A percentile compares a stretch with the other conserved stretches of the same genome.
These are phyloP conservation scores for Myxozyma sirexii DNA, from an alignment of 805 yeast species.

Conservation along the genomic window DNA sequence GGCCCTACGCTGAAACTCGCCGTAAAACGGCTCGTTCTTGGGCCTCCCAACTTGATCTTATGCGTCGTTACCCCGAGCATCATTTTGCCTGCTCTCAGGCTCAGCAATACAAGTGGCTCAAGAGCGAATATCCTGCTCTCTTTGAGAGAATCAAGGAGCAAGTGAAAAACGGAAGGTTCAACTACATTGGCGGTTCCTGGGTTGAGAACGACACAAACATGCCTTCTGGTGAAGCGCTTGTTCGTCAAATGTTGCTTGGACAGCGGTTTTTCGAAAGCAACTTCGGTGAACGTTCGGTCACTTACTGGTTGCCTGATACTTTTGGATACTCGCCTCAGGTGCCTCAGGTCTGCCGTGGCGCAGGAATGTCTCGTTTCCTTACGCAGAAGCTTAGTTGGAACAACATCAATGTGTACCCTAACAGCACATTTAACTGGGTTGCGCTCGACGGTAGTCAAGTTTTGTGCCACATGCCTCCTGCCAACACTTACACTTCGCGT, in stretches of 20 bases:
- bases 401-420: constrained; percentile 87
- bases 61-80: constrained; percentile 89
- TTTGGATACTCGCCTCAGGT: constrained; percentile 95
- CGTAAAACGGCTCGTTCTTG: constrained; percentile 92
- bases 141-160: constrained; percentile 61
- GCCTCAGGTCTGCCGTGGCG: constrained; percentile 88
- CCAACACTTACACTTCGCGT: constrained; percentile 89
- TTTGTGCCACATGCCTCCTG: constrained; percentile 97
- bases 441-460: constrained; percentile 89
- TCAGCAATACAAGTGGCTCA: constrained; percentile 93
- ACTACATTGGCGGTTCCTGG: constrained; percentile 97
- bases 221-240: constrained; percentile 91
- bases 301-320: constrained; percentile 96
- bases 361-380: constrained; percentile 79
- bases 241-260: constrained; percentile 86
- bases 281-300: constrained; percentile 73
- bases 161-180: constrained; percentile 70
- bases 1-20: constrained; percentile 98
- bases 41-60: constrained; percentile 85
- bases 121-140: constrained; percentile 81
- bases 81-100: constrained; percentile 94
- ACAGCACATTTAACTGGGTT: constrained; percentile 91
- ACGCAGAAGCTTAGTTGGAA: constrained; percentile 97
- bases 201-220: constrained; percentile 95
- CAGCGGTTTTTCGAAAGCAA: constrained; percentile 80